A percentile compares a stretch with the other conserved stretches of the same genome.
phyloP scores from a whole-genome alignment of 176 grass and related monocot genomes.

The Dactylis glomerata region DNA sequence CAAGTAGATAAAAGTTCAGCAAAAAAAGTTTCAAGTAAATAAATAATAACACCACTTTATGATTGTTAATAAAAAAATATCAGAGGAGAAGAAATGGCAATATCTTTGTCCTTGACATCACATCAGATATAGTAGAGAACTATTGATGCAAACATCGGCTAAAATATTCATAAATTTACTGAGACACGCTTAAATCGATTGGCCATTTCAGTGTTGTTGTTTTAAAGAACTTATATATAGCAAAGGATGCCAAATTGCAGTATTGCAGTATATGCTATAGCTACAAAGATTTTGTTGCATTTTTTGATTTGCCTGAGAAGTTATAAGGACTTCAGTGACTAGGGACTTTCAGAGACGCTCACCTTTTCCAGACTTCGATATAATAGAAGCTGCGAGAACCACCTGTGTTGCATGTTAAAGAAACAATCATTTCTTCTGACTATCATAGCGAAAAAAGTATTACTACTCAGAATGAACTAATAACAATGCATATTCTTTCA shows the following conservation, averaged over 20 bases:
- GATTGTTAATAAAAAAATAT: not conserved
- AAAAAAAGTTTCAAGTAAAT: too few species aligned
- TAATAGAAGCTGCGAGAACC: conserved; percentile 68
- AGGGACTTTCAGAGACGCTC: conserved; percentile 13
- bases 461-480: not conserved
- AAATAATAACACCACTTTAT: not conserved
- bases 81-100: not conserved
- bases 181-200: not conserved
- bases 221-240: not conserved
- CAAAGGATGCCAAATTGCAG: not conserved
- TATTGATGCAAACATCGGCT: not conserved
- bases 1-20: conserved; percentile 29
- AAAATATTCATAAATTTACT: not conserved
- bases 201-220: not conserved
- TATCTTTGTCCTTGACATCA: conserved; percentile 1
- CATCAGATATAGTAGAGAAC: not conserved
- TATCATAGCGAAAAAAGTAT: not conserved
- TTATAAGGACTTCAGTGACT: not conserved
- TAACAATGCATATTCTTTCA: not conserved
- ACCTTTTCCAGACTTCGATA: conserved; percentile 87
- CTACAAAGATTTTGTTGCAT: not conserved
- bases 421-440: conserved; percentile 15
- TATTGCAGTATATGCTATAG: not conserved
- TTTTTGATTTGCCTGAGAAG: not conserved
- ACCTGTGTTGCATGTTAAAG: conserved; percentile 46